A percentile compares a stretch with the other conserved stretches of the same genome.
These are phyloP conservation scores for Backusella psychrophila DNA, from an alignment of 192 early-diverging fungal genomes.

Conservation along the genomic window DNA sequence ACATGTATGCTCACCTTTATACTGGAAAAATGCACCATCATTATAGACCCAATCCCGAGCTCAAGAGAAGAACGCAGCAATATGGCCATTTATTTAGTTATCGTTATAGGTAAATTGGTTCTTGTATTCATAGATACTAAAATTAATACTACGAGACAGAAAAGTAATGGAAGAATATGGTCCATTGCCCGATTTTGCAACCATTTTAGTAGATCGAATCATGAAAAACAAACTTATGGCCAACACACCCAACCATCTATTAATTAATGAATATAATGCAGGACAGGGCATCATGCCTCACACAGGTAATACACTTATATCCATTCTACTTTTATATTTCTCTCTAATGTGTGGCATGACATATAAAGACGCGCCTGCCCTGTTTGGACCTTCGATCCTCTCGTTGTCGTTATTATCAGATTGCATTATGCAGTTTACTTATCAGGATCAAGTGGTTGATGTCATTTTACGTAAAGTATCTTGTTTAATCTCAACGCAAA, in stretches of 20 bases:
- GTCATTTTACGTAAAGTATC: conserved; percentile 40
- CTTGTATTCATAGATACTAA: neutral
- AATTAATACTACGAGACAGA: conserved; percentile 28
- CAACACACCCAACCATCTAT: conserved; percentile 47
- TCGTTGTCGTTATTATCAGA: conserved; percentile 60
- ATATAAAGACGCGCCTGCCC: conserved; percentile 42
- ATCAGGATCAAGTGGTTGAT: conserved; percentile 25
- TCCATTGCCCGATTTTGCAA: conserved; percentile 46
- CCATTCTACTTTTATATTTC: too few relatives aligned
- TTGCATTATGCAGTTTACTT: conserved; percentile 65
- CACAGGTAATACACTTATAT: conserved; percentile 16
- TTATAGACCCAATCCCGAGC: conserved; percentile 60
- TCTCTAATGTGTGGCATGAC: too few relatives aligned
- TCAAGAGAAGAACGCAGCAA: conserved; percentile 67
- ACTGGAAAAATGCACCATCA: neutral
- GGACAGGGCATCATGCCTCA: conserved; percentile 71
- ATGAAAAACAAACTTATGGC: conserved; percentile 37
- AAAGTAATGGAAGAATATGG: conserved; percentile 51
- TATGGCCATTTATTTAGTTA: conserved; percentile 67
- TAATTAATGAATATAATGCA: conserved; percentile 65
- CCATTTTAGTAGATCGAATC: conserved; percentile 45
- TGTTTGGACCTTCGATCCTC: conserved; percentile 61
- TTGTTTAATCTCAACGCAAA: too few relatives aligned
- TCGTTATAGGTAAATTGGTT: conserved; percentile 44
- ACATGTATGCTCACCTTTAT: too few relatives aligned